These are phyloP conservation scores for Jamesozyma rosinii DNA, from an alignment of 805 yeast genomes.

Conservation along the genomic window DNA sequence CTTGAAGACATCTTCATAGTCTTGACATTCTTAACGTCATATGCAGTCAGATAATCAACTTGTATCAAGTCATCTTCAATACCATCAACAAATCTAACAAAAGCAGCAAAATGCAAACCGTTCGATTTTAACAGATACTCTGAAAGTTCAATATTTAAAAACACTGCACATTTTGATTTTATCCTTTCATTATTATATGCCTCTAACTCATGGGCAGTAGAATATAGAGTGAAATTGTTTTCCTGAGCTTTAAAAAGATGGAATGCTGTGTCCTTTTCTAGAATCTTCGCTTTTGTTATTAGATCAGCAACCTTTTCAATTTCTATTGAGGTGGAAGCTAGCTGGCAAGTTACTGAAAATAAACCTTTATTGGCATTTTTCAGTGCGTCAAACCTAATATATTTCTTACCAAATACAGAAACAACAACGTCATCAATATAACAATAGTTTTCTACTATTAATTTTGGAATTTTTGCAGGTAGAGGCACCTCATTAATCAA, in stretches of 20 bases:
- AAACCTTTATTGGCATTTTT: slow-evolving; percentile 10
- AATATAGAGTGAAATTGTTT: slow-evolving; percentile 39
- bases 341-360: slow-evolving; percentile 21
- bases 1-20: slow-evolving; percentile 9
- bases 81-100: slow-evolving; percentile 36
- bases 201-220: slow-evolving; percentile 58
- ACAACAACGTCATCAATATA: slow-evolving; percentile 48
- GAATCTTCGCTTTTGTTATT: slow-evolving; percentile 54
- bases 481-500: slow-evolving; percentile 78
- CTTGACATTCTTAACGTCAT: slow-evolving; percentile 3
- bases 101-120: slow-evolving; percentile 40
- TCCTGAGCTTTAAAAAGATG: slow-evolving; percentile 58
- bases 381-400: slow-evolving; percentile 23
- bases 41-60: slow-evolving; percentile 11
- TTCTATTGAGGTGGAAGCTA: slow-evolving; percentile 14
- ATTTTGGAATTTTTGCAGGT: slow-evolving; percentile 49
- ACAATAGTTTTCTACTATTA: slow-evolving; percentile 63
- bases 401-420: slow-evolving; percentile 32
- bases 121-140: slow-evolving; percentile 30
- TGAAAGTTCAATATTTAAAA: slow-evolving; percentile 49
- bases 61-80: slow-evolving; percentile 8
- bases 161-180: slow-evolving; percentile 55
- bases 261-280: slow-evolving; percentile 75
- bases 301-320: slow-evolving; percentile 46
- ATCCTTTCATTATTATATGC: slow-evolving; percentile 45